These are phyloP conservation scores for Leccinum proliferum DNA, from an alignment of 1,284 basidiomycete species.

Conservation along the genomic window DNA sequence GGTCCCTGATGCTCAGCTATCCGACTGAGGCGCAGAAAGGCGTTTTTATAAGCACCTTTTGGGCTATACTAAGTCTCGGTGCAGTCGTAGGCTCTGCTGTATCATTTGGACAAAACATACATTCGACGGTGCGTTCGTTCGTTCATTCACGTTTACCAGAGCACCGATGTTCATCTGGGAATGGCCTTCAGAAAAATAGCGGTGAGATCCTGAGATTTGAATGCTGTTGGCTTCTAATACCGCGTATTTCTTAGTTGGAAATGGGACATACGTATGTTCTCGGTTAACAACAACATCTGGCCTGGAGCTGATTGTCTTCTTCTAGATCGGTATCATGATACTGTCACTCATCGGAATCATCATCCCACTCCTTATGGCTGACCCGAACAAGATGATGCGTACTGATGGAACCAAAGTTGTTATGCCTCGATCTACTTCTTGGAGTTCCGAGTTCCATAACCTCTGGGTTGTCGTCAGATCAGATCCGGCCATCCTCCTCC, in stretches of 20 bases:
- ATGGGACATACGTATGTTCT: slow-evolving; percentile 29
- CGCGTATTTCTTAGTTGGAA: slow-evolving; percentile 16
- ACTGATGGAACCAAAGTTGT: slow-evolving; percentile 32
- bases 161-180: background rate
- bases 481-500: slow-evolving; percentile 32
- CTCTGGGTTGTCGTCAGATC: slow-evolving; percentile 29
- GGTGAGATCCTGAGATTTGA: slow-evolving; percentile 8
- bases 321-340: slow-evolving; percentile 30
- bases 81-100: slow-evolving; percentile 59
- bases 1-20: slow-evolving; percentile 59
- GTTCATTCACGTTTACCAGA: background rate
- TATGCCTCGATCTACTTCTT: slow-evolving; percentile 29
- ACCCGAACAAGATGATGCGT: slow-evolving; percentile 33
- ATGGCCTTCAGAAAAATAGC: slow-evolving; percentile 7
- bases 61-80: slow-evolving; percentile 64
- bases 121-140: slow-evolving; percentile 28
- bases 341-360: slow-evolving; percentile 29
- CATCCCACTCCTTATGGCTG: slow-evolving; percentile 31
- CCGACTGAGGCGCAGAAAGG: slow-evolving; percentile 57
- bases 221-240: background rate
- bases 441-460: slow-evolving; percentile 31
- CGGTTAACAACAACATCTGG: background rate
- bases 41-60: slow-evolving; percentile 55
- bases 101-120: slow-evolving; percentile 45
- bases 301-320: background rate